Evolutionary conservation across 1,139 yeast genomes (phyloP).

Genomic region (Nakaseomyces uthaithaninus): DNA sequence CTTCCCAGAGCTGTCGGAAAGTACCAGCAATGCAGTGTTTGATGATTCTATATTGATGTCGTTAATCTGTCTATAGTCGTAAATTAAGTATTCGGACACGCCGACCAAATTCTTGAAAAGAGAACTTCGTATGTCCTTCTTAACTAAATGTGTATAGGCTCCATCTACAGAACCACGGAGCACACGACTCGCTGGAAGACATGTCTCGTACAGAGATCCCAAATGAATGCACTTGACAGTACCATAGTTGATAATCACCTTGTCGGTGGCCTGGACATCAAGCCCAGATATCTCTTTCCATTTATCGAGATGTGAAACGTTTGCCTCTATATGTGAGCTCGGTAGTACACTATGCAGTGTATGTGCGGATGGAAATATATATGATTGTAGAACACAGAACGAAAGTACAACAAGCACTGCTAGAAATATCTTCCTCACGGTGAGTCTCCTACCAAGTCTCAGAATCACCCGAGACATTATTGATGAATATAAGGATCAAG

Average conservation of each 20-base stretch:
- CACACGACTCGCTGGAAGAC: neutral
- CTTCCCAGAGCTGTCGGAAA: neutral
- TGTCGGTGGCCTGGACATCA: constrained; percentile 5
- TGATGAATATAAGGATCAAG: too few relatives aligned
- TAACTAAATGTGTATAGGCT: constrained; percentile 6
- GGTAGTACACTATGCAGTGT: neutral
- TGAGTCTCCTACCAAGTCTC: neutral
- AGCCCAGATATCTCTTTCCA: constrained; percentile 4
- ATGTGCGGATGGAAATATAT: neutral
- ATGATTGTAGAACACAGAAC: neutral
- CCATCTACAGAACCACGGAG: neutral
- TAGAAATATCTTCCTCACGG: neutral
- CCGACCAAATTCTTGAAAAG: constrained; percentile 19
- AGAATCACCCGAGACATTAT: neutral
- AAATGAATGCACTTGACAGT: constrained; percentile 18
- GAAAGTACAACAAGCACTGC: neutral
- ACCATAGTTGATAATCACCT: constrained; percentile 18
- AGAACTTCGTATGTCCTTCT: constrained; percentile 22
- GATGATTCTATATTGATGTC: neutral
- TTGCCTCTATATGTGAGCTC: neutral
- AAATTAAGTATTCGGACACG: constrained; percentile 19
- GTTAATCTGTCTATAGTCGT: constrained; percentile 13
- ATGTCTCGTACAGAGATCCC: constrained; percentile 10
- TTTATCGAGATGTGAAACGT: too few relatives aligned
- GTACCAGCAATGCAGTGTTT: neutral